Base-by-base conservation (phyloP, 2,329 filamentous ascomycete species). In the Phialocephala subalpina region DNA sequence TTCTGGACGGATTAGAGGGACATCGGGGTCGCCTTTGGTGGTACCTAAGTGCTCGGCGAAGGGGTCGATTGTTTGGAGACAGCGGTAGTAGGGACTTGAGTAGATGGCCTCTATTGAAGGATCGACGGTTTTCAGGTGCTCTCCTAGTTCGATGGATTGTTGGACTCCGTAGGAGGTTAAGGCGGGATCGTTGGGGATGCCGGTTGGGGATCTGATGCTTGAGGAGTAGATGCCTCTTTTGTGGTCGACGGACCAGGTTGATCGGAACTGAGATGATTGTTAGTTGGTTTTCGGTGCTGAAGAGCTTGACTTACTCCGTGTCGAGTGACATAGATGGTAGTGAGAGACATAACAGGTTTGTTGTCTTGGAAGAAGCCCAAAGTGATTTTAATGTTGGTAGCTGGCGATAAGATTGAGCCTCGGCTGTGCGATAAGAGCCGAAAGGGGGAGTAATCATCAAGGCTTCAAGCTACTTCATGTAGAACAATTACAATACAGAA, bases 201-300 rank as follows among this genome's bases (percentile, higher is more conserved):
- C 92, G 6, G 96, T 98, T 0, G 96, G 95, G 42, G 92, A 93
- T 49, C 85, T 88, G 70, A 96, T 88, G 65, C 83, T 84, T 27
- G 91, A 83, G 62, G 85, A 86, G 82, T 98, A 98, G 72, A 84
- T 85, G 61, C 96, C 95, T 42, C 92, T 95, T 67, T 85, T 81
- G 55, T 89, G 88, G 79, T 98, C 90, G 67, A 98, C 92, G 52
- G 88, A 87, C 93, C 94, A 98, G 77, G 92, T 94, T 70, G 92
- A 90, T 69, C 96, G 93, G 80, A 97, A 97, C 94, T 97, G 78
- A 36, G 40, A 47, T 40, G 61, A 49, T 66, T 55, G 64, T 72
- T 63, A 68, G 49, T 20, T 60, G 5, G 3, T 20, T 27, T 3
- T n/a, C 4, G 63, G 58, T 20, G n/a, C 49, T 11, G 27, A 67